Conservation (phyloP, 768 basidiomycete species). For the Trametes gibbosa region DNA sequence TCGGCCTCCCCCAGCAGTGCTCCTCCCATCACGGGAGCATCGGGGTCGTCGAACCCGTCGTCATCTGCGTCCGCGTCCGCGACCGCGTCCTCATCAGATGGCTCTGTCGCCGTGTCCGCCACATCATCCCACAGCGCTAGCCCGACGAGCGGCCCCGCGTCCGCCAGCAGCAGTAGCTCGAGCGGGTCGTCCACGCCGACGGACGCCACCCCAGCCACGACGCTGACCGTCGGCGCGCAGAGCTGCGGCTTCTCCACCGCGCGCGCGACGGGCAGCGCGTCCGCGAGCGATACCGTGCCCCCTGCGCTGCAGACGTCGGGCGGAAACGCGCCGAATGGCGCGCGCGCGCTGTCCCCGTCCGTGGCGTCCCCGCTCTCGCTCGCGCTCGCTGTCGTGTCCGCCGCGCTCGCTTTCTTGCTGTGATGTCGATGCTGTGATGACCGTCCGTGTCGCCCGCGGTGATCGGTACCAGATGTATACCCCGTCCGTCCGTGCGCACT, state of each 20-base stretch:
- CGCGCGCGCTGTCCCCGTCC: neutral
- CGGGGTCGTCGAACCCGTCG: neutral
- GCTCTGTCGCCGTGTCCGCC: neutral
- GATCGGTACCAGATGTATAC: neutral
- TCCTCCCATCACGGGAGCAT: slow-evolving; percentile 17
- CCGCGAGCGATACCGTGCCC: neutral
- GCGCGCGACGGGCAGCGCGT: neutral
- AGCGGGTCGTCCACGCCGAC: neutral
- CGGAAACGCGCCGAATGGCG: neutral
- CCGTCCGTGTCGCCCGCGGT: too few species aligned
- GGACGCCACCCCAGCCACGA: neutral
- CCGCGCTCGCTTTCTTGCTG: neutral
- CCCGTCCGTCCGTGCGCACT: too few species aligned
- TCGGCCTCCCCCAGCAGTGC: too few species aligned
- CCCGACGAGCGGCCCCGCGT: neutral
- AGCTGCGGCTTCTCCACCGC: neutral
- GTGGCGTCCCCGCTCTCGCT: neutral
- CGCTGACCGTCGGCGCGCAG: neutral
- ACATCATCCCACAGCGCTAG: neutral
- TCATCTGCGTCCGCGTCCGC: neutral
- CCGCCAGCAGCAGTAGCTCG: neutral
- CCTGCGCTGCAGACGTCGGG: neutral
- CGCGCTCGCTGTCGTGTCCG: neutral
- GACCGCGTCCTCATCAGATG: neutral
- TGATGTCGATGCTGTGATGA: neutral